A percentile compares a stretch with the other conserved stretches of the same genome.
Evolutionary conservation across 2,329 filamentous ascomycete species (phyloP).

Genomic region (Diplodia sapinea): DNA sequence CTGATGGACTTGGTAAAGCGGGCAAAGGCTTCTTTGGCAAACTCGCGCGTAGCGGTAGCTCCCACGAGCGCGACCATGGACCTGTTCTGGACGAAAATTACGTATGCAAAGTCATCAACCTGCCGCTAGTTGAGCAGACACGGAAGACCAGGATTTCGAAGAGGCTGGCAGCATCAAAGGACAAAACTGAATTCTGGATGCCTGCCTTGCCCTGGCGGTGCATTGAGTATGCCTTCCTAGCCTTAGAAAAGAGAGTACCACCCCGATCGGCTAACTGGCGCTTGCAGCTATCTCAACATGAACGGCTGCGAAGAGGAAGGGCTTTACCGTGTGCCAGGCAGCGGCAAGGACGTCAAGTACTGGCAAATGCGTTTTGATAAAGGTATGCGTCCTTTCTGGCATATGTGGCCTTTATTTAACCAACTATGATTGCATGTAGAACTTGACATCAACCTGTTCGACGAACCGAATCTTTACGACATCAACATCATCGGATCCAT

Average conservation of each 20-base stretch:
- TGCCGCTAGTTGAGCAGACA: conserved; percentile 85
- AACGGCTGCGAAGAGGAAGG: conserved; percentile 94
- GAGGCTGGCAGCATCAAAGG: conserved; percentile 81
- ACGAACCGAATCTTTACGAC: conserved; percentile 86
- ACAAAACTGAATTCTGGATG: conserved; percentile 99
- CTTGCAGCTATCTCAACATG: conserved; percentile 79
- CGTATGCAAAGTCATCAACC: conserved; percentile 80
- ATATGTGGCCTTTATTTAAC: not conserved
- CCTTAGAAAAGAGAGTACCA: not conserved
- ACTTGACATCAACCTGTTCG: conserved; percentile 86
- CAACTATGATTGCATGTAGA: conserved; percentile 57
- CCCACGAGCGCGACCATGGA: conserved; percentile 66
- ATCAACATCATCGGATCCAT: conserved; percentile 96
- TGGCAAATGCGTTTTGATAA: conserved; percentile 93
- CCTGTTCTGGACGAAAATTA: conserved; percentile 78
- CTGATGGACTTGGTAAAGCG: conserved; percentile 70
- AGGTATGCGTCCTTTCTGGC: conserved; percentile 57
- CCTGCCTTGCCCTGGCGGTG: conserved; percentile 92
- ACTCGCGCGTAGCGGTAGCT: conserved; percentile 71
- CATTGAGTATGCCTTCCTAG: conserved; percentile 68
- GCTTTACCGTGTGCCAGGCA: conserved; percentile 89
- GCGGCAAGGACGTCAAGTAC: conserved; percentile 86
- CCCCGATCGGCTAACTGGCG: conserved; percentile 17
- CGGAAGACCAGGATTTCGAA: conserved; percentile 91
- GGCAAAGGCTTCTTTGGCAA: conserved; percentile 85